Base-by-base conservation (phyloP, 208 protist genomes). In the Borovskyia barvae region DNA sequence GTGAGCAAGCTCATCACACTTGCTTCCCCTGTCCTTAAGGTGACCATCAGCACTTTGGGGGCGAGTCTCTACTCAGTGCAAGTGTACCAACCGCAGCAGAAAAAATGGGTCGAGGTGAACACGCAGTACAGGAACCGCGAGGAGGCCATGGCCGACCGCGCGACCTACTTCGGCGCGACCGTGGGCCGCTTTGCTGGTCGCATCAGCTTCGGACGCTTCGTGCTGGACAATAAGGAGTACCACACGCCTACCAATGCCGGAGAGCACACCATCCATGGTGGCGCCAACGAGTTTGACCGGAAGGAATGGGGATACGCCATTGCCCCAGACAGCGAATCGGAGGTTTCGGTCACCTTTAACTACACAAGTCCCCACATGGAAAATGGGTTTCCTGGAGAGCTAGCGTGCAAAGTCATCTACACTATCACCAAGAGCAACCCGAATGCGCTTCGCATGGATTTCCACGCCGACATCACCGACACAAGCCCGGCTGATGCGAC, bases 131-230 rank as follows among this genome's bases (percentile, higher is more conserved):
- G 63, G 29, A 42, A 42, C 48, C 77, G 65, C 43, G 72, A 79
- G 36, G 72, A 90, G 72, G 75, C 75, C 8, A 22, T 58, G 24
- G 60, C 40, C 19, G 78, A 82, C 68, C 45, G 45, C 36, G 49
- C 42, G 24, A 75, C 57, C 1, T 84, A 84, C 69, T 77, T 84
- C 35, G 82, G 82, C 35, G 69, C 62, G 35, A 89, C 77, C 8
- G 74, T 82, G 7, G 82, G 82, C 28, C 77, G 82, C 51, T 84
- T 76, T 39, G 82, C 82, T 11, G 82, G 82, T 32, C 77, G 82
- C 51, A 68, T 89, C 29, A 45, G 64, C 53, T 50, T 49, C 35
- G 67, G 67, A 0, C 19, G 51, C 17, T 55, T 65, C 25, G 15
- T 19, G 3, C 40, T 47, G 24, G 37, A 58, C 28, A 58, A 58